These are phyloP conservation scores for Dendrobium chrysotoxum DNA, from an alignment of 106 monocot species.

Conservation along the genomic window DNA sequence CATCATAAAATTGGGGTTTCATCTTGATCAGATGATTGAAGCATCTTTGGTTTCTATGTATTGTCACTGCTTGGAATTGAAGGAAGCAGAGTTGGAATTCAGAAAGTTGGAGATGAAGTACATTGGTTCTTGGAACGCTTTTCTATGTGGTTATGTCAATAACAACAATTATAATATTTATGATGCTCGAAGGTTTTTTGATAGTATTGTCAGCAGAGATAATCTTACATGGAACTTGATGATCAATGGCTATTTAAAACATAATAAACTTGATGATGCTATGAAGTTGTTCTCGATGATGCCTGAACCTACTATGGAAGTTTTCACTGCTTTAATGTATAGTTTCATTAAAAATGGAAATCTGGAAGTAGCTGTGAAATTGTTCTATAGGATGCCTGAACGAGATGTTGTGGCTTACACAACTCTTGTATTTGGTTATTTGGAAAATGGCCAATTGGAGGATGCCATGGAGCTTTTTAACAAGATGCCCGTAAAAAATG, in stretches of 20 bases:
- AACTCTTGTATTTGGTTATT: slow-evolving; percentile 31
- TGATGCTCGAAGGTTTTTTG: slow-evolving; percentile 42
- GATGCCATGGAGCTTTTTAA: slow-evolving; percentile 22
- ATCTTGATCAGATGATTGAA: slow-evolving; percentile 25
- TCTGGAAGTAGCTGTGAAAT: slow-evolving; percentile 19
- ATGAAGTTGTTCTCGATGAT: slow-evolving; percentile 28
- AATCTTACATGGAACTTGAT: slow-evolving; percentile 37
- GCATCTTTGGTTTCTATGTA: slow-evolving; percentile 45
- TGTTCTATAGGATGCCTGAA: slow-evolving; percentile 32
- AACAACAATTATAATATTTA: slow-evolving; percentile 16
- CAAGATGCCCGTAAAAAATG: slow-evolving; percentile 25
- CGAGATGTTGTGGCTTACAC: slow-evolving; percentile 36
- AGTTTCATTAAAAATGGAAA: slow-evolving; percentile 21
- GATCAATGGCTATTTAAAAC: slow-evolving; percentile 34
- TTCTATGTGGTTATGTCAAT: slow-evolving; percentile 40
- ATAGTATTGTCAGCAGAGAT: slow-evolving; percentile 37
- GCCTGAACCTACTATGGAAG: slow-evolving; percentile 24
- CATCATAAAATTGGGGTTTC: slow-evolving; percentile 45
- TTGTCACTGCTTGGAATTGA: slow-evolving; percentile 22
- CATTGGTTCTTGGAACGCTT: slow-evolving; percentile 44
- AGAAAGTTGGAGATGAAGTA: slow-evolving; percentile 34
- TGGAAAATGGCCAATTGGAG: slow-evolving; percentile 20
- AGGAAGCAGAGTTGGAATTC: slow-evolving; percentile 33
- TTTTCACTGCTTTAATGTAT: slow-evolving; percentile 25
- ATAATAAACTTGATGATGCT: slow-evolving; percentile 18